Evolutionary conservation across 106 monocot species (phyloP).

Genomic region (Alisma plantagoaquatica): DNA sequence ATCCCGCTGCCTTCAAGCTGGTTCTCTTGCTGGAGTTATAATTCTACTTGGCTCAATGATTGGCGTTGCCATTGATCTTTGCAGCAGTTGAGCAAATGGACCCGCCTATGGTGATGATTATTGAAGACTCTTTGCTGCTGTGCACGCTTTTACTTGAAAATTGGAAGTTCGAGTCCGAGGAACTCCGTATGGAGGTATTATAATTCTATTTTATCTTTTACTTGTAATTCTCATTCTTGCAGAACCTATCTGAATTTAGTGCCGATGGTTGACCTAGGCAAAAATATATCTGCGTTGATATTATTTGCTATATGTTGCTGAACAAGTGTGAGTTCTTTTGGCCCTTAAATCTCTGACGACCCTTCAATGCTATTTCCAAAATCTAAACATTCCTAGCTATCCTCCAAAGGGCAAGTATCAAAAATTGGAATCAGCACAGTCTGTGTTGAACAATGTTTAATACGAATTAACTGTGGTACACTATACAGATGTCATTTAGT

Average conservation of each 20-base stretch:
- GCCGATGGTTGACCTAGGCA: neutral
- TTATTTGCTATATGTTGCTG: neutral
- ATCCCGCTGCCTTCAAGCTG: neutral
- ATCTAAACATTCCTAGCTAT: no score
- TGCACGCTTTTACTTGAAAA: slow-evolving; percentile 45
- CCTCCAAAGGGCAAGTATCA: no score
- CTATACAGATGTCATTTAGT: no score
- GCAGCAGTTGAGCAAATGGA: slow-evolving; percentile 39
- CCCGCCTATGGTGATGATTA: slow-evolving; percentile 24
- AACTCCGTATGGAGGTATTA: slow-evolving; percentile 62
- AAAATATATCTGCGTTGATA: neutral
- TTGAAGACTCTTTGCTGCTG: slow-evolving; percentile 46
- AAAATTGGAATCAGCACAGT: no score
- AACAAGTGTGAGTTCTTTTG: neutral
- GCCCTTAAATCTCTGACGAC: neutral
- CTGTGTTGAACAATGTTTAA: no score
- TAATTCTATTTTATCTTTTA: neutral
- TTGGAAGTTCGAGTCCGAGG: slow-evolving; percentile 29
- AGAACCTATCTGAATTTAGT: neutral
- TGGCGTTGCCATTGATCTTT: neutral
- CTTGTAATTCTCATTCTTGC: neutral
- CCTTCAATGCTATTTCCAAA: no score
- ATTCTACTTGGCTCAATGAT: neutral
- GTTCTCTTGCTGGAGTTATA: neutral
- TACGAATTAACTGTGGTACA: no score